Evolutionary conservation across 768 basidiomycete genomes (phyloP), one percentile per base, ranked within the genome.

Genomic region (Auricularia sp.): DNA sequence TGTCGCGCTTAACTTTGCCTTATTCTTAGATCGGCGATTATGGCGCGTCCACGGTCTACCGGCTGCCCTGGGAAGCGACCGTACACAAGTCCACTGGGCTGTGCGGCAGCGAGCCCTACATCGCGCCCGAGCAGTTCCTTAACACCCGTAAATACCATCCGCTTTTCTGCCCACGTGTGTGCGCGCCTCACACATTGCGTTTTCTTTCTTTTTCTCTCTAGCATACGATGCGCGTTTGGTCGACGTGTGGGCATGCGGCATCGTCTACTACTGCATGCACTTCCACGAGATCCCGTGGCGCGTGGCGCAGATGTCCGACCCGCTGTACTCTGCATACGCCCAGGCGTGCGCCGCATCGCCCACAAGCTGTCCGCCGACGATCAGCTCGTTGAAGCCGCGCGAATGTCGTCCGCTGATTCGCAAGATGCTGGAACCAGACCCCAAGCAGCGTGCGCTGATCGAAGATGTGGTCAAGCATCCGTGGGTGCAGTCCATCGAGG

Each of bases 231-330:
- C 96, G 3, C 88, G 96, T 29, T 82, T 95, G 4, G 97, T 98
- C 69, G 96, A 99, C 72, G 90, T 99, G 65, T 99, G 96, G 96
- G 95, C 96, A 0, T 90, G 89, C 66, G 96, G 90, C 18, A 85
- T 99, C 68, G 95, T 99, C 69, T 98, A 96, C 77, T 99, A 99
- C 79, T 99, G 96, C 79, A 83, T 98, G 71, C 93, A 93, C 75
- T 97, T 97, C 80, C 90, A 93, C 74, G 96, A 99, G 74, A 84
- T 99, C 62, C 96, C 96, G 2, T 99, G 97, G 96, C 90, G 95
- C 65, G 91, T 89, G 2, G 96, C 96, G 39, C 95, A 98, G 72
- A 77, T 79, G 18, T 78, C 85, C 8, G 96, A 99, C 72, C 74
- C 81, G 8, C 83, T 96, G 10, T 99, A 93, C 74, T 80, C 86